Conservation (phyloP, 345 rosid species). For the Luvunga scandens region DNA sequence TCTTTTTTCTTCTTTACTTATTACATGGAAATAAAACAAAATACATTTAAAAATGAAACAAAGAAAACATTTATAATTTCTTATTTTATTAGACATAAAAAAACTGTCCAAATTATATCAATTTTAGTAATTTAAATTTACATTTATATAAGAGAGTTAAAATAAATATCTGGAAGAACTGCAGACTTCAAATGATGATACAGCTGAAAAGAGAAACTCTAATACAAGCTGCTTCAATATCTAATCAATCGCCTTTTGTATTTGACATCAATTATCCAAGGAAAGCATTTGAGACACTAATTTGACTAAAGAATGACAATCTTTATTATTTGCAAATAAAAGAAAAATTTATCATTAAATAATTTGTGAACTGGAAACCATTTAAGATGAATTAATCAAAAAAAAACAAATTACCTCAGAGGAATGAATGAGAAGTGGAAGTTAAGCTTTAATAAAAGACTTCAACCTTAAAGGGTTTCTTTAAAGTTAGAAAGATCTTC, state of each 20-base stretch:
- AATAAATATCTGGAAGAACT: constrained; percentile 60
- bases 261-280: constrained; percentile 10
- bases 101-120: neutral
- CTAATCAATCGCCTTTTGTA: constrained; percentile 46
- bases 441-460: too few species aligned
- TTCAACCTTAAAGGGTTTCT: constrained; percentile 45
- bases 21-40: neutral
- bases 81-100: neutral
- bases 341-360: too few species aligned
- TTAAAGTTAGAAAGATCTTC: constrained; percentile 56
- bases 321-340: neutral
- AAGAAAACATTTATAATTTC: neutral
- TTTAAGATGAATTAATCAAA: neutral
- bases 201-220: constrained; percentile 84
- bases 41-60: neutral
- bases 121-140: neutral
- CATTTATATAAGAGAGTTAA: neutral
- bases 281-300: neutral
- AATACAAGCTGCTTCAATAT: constrained; percentile 71
- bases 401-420: constrained; percentile 49
- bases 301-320: neutral
- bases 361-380: neutral
- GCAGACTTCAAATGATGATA: constrained; percentile 80
- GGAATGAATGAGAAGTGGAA: constrained; percentile 53
- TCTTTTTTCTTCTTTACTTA: neutral